Conservation (phyloP, 768 basidiomycete species). For the Daedaleopsis nitida region DNA sequence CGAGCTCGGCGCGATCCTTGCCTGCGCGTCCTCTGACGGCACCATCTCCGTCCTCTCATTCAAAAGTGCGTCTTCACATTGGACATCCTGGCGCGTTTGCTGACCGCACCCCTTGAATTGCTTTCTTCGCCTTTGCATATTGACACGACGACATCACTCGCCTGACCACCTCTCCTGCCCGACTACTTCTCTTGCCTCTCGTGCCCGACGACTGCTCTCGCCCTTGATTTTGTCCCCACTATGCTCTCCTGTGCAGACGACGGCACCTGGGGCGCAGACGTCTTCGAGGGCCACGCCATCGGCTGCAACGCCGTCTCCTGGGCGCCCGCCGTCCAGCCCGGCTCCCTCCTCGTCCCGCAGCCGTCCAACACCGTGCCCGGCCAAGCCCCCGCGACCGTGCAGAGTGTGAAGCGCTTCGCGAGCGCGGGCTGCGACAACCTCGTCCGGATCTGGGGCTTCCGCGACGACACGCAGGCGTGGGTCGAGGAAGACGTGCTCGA, state of each 20-base stretch:
- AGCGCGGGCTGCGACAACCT: slow-evolving; percentile 96
- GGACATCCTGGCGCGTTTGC: not conserved
- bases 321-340: slow-evolving; percentile 90
- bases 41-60: slow-evolving; percentile 96
- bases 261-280: slow-evolving; percentile 93
- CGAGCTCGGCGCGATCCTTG: slow-evolving; percentile 94
- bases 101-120: not conserved
- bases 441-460: slow-evolving; percentile 91
- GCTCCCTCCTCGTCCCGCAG: slow-evolving; percentile 77
- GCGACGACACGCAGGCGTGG: slow-evolving; percentile 88
- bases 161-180: too few species aligned
- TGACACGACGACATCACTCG: too few species aligned
- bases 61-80: slow-evolving; percentile 68
- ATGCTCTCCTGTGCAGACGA: slow-evolving; percentile 61
- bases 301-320: slow-evolving; percentile 98
- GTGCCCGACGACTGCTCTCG: not conserved
- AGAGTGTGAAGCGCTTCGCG: slow-evolving; percentile 85
- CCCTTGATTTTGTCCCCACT: not conserved
- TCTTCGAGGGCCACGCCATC: slow-evolving; percentile 94
- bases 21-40: slow-evolving; percentile 96
- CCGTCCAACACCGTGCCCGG: slow-evolving; percentile 49
- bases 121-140: not conserved
- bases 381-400: slow-evolving; percentile 39
- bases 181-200: too few species aligned
- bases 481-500: slow-evolving; percentile 87